Base-by-base conservation (phyloP, 306 rosid genomes). In the Vigna radiata region DNA sequence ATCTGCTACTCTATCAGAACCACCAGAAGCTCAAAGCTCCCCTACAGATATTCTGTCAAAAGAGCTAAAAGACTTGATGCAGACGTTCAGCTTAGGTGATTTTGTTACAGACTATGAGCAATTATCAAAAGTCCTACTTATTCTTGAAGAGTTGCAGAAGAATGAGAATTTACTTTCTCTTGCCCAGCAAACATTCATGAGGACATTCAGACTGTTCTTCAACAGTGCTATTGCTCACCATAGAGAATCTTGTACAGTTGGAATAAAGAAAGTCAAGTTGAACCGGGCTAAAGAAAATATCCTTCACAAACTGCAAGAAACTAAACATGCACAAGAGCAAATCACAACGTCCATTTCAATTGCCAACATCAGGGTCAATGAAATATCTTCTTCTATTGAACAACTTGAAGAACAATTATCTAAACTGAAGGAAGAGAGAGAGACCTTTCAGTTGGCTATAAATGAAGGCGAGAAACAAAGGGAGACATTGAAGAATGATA, bases 71-170 rank as follows among this genome's bases (percentile, higher is more conserved):
- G 49, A 39, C 50, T 65, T 65, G 5, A 65, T 65, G 29, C 70
- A 37, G 70, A 65, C n/a, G 29, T 65, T 37, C 43, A 65, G 70
- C 15, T 39, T 65, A 65, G 70, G 29, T 39, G 50, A 65, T 39
- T 37, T 65, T 65, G 17, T 39, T 10, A 65, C 50, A 37, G 70
- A 65, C 70, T 65, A 39, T 17, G 50, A 65, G 18, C 70, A 65
- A 65, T 18, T 65, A 27, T 65, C 70, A 37, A 65, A 39, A 4
- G 52, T 65, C 31, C 50, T 65, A 65, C 47, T 65, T 39, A 65
- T 65, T 65, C 70, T 65, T 65, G 70, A 65, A 36, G 70, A 65
- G 33, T 37, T 65, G 49, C 70, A 65, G 52, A 65, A 65, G 70
- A 39, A 39, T 39, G 70, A 65, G 52, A 18, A 10, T 16, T 41